A percentile compares a stretch with the other conserved stretches of the same genome.
Evolutionary conservation across 2,329 filamentous ascomycete species (phyloP).

Genomic region (Pseudodiploospora longispora): DNA sequence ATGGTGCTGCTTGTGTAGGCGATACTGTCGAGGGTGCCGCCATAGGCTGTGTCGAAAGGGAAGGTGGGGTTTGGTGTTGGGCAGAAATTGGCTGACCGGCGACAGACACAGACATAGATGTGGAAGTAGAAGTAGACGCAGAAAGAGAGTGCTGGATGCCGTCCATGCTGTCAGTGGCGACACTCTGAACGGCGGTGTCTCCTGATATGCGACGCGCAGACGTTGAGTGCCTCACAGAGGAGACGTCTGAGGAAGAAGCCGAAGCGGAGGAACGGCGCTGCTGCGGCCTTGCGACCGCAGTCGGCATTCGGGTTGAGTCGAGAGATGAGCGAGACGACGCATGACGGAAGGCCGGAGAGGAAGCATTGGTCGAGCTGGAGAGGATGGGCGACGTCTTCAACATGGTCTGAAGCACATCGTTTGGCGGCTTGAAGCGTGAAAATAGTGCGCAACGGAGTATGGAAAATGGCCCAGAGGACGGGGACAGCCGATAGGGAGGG

Average conservation of each 20-base stretch:
- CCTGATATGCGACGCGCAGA: constrained; percentile 1
- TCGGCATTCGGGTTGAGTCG: constrained; percentile 9
- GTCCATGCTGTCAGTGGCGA: background rate
- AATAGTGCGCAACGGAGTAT: background rate
- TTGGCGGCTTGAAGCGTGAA: constrained; percentile 9
- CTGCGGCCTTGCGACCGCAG: constrained; percentile 1
- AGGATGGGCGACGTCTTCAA: constrained; percentile 50
- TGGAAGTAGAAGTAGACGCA: constrained; percentile 1
- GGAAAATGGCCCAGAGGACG: background rate
- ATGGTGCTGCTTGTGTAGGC: background rate
- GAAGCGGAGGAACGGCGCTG: background rate
- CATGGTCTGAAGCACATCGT: constrained; percentile 48
- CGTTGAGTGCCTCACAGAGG: constrained; percentile 1
- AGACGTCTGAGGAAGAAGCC: constrained; percentile 1
- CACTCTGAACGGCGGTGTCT: background rate
- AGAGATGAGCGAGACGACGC: constrained; percentile 15
- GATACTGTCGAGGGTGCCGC: background rate
- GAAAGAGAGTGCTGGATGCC: background rate
- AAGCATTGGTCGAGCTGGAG: constrained; percentile 43
- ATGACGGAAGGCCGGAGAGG: constrained; percentile 37
- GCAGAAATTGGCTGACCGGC: background rate
- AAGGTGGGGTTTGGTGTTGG: background rate
- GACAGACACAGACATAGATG: background rate
- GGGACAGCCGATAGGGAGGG: too few relatives aligned
- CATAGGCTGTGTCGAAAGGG: background rate